Percentiles rank a stretch among this genome's conserved stretches.
phyloP scores from a whole-genome alignment of 1,284 basidiomycete species.

The Vanrija sp. region DNA sequence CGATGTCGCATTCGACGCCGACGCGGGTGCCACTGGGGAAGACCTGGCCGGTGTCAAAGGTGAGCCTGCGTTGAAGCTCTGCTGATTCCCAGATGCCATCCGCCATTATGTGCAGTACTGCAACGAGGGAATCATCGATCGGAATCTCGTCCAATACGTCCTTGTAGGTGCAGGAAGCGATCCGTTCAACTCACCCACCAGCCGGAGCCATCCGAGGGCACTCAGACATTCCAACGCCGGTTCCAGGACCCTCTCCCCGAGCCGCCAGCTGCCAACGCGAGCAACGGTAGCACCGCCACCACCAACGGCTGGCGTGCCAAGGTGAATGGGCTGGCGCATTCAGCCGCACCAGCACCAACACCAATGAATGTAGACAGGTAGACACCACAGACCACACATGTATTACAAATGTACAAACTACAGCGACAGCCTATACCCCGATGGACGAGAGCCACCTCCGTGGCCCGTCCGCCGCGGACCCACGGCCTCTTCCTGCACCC shows the following conservation, averaged over 20 bases:
- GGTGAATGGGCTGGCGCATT: background rate
- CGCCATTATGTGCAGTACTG: constrained; percentile 13
- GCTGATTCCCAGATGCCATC: constrained; percentile 10
- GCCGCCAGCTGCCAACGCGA: background rate
- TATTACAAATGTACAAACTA: background rate
- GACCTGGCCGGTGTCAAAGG: constrained; percentile 22
- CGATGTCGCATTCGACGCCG: constrained; percentile 18
- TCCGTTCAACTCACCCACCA: background rate
- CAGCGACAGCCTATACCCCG: constrained; percentile 37
- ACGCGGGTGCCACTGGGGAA: constrained; percentile 10
- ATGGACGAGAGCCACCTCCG: constrained; percentile 43
- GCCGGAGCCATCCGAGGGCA: background rate
- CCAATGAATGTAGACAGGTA: constrained; percentile 12
- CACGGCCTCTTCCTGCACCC: constrained; percentile 13
- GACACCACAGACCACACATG: constrained; percentile 10
- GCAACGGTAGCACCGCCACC: too few species aligned
- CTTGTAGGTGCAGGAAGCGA: background rate
- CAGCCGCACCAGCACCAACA: constrained; percentile 1
- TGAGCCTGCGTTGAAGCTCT: constrained; percentile 6
- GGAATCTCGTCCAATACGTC: constrained; percentile 2
- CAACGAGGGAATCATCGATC: constrained; percentile 11
- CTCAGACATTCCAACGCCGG: background rate
- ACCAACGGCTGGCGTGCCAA: background rate
- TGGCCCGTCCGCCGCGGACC: constrained; percentile 27
- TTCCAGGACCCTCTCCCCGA: constrained; percentile 1